A percentile compares a stretch with the other conserved stretches of the same genome.
Conservation (phyloP, 2,329 filamentous ascomycete genomes). For the Pseudogymnoascus sp. region DNA sequence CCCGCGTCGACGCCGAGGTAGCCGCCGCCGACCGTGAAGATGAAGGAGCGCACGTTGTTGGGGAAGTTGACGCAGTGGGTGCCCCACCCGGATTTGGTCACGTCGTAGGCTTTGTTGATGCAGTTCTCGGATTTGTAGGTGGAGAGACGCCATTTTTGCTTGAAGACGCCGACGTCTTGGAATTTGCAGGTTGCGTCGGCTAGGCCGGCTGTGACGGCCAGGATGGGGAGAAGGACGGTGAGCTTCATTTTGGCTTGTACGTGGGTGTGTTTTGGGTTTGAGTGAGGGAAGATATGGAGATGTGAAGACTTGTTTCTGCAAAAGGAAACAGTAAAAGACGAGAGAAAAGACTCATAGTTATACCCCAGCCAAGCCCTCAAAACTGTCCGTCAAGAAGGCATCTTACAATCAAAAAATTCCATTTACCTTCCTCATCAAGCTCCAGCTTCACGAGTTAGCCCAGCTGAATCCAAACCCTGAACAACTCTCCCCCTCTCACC, state of each 20-base stretch:
- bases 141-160: neutral
- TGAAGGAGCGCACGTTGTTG: neutral
- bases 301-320: neutral
- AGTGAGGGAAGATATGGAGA: neutral
- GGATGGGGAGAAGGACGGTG: neutral
- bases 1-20: neutral
- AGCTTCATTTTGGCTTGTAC: neutral
- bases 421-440: neutral
- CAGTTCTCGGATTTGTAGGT: neutral
- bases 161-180: constrained; percentile 1
- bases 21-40: neutral
- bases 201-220: neutral
- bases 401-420: neutral
- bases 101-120: neutral
- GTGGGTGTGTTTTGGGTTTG: neutral
- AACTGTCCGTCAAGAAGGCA: neutral
- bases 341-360: neutral
- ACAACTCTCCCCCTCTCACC: neutral
- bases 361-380: neutral
- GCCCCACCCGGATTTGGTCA: neutral
- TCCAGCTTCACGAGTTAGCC: neutral
- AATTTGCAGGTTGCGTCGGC: neutral
- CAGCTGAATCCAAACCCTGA: neutral
- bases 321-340: neutral
- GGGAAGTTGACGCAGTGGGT: neutral